Evolutionary conservation across 352 stramenopile genomes (phyloP).

Genomic region (Globisporangium takayamanum): DNA sequence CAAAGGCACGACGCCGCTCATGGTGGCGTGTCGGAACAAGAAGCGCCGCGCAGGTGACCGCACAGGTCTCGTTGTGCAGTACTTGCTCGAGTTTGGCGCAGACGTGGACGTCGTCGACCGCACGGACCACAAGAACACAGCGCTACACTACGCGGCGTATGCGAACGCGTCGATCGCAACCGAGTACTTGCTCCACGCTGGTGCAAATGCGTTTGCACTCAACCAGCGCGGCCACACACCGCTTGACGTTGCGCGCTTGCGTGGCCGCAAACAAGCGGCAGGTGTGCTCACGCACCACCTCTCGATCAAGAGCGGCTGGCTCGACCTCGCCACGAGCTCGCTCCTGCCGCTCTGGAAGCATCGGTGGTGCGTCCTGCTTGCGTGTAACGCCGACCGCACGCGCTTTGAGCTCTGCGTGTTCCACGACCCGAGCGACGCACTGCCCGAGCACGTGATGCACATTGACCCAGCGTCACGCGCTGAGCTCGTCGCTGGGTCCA

Average conservation of each 20-base stretch:
- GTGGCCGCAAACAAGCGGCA: constrained; percentile 30
- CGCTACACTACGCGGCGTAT: constrained; percentile 61
- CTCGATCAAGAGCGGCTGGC: constrained; percentile 48
- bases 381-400: constrained; percentile 36
- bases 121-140: constrained; percentile 41
- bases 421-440: constrained; percentile 21
- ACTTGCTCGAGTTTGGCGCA: constrained; percentile 54
- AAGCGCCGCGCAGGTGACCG: constrained; percentile 11
- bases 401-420: constrained; percentile 55
- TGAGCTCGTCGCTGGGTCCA: constrained; percentile 13
- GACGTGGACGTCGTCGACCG: constrained; percentile 31
- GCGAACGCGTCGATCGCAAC: constrained; percentile 39
- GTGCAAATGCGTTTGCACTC: constrained; percentile 35
- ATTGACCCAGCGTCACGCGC: constrained; percentile 26
- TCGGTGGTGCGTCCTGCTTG: constrained; percentile 51
- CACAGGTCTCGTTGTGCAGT: constrained; percentile 29
- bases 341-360: constrained; percentile 50
- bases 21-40: constrained; percentile 49
- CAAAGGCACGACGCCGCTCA: constrained; percentile 58
- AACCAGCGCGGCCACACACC: constrained; percentile 52
- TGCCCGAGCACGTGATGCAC: constrained; percentile 42
- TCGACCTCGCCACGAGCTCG: constrained; percentile 33
- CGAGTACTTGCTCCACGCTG: constrained; percentile 48
- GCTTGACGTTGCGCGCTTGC: constrained; percentile 52
- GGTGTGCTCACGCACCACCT: constrained; percentile 42